Conservation (phyloP, 2,329 filamentous ascomycete genomes). For the Alternaria rosae region DNA sequence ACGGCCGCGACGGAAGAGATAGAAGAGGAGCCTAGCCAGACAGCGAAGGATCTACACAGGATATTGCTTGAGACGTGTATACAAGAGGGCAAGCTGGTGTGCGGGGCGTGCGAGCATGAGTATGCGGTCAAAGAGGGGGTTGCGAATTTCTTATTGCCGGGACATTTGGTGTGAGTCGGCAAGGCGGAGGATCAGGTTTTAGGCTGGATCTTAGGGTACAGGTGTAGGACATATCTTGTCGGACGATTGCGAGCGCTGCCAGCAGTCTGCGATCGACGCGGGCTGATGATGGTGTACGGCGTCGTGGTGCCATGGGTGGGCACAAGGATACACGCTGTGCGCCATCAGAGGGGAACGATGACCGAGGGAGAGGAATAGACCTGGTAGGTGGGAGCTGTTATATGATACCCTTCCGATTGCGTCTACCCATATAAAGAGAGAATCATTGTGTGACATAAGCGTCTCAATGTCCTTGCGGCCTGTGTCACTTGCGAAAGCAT, state of each 20-base stretch:
- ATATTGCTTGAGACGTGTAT: conserved; percentile 90
- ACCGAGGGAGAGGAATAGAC: not conserved
- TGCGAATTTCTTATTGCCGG: conserved; percentile 92
- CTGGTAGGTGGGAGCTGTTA: conserved; percentile 5
- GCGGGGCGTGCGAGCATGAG: conserved; percentile 90
- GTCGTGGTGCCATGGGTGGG: not conserved
- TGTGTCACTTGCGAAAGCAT: not conserved
- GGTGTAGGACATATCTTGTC: not conserved
- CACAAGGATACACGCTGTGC: not conserved
- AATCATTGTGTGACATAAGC: not conserved
- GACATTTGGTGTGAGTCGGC: conserved; percentile 74
- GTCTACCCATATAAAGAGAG: conserved; percentile 3
- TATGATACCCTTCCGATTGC: conserved; percentile 36
- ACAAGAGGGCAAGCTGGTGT: conserved; percentile 85
- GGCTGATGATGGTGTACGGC: not conserved
- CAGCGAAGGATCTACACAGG: conserved; percentile 78
- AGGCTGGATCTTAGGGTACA: not conserved
- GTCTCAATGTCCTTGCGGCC: not conserved
- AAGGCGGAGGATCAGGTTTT: not conserved
- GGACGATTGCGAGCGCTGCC: not conserved
- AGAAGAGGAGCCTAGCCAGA: conserved; percentile 69
- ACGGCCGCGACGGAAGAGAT: conserved; percentile 58
- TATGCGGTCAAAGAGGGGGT: conserved; percentile 96
- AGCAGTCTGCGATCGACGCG: not conserved
- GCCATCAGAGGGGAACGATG: not conserved